phyloP scores from a whole-genome alignment of 306 rosid genomes.

The Myrica gale region DNA sequence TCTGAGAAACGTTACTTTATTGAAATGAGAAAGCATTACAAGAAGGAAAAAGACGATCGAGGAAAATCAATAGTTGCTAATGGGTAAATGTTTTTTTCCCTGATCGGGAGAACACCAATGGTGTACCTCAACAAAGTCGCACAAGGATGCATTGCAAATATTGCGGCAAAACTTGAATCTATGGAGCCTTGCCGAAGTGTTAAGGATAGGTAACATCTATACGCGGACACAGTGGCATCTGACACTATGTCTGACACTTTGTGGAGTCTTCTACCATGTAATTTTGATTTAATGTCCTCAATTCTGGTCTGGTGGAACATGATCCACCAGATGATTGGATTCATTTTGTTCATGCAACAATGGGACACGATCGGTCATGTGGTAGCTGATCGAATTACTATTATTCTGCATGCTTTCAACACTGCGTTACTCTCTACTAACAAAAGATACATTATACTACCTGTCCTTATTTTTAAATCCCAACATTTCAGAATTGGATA shows the following conservation, averaged over 20 bases:
- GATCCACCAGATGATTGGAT: constrained; percentile 14
- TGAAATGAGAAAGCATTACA: no score
- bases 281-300: not conserved
- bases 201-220: constrained; percentile 67
- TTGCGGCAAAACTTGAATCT: constrained; percentile 95
- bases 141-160: constrained; percentile 69
- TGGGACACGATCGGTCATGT: not conserved
- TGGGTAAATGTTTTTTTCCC: constrained; percentile 27
- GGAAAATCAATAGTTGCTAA: not conserved
- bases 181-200: constrained; percentile 98
- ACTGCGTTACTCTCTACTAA: not conserved
- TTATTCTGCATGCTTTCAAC: not conserved
- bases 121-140: constrained; percentile 85
- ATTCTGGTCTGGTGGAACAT: constrained; percentile 17
- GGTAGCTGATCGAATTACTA: constrained; percentile 10
- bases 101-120: constrained; percentile 95
- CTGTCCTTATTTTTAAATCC: constrained; percentile 19
- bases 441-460: constrained; percentile 17
- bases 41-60: no score
- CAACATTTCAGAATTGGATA: constrained; percentile 72
- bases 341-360: constrained; percentile 13
- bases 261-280: not conserved
- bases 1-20: no score
- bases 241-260: not conserved
- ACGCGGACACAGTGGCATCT: not conserved